These are phyloP conservation scores for Chaetomium cochliodes DNA, from an alignment of 495 filamentous ascomycete species.

Conservation along the genomic window DNA sequence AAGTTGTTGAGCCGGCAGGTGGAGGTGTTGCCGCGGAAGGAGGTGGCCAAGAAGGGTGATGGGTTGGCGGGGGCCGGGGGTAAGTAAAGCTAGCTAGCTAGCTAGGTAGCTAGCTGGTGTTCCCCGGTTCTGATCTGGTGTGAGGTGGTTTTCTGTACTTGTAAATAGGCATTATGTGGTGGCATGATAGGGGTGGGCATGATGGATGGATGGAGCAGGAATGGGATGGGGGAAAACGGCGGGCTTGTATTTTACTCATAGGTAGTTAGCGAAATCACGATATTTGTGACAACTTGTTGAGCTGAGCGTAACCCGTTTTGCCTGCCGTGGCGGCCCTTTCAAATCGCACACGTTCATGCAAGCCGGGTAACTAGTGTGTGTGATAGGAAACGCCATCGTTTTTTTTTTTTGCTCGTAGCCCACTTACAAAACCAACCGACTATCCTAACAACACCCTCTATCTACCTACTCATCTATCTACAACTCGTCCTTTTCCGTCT, in stretches of 20 bases:
- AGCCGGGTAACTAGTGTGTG: too few relatives aligned
- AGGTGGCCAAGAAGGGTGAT: constrained; percentile 47
- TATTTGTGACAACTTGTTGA: too few relatives aligned
- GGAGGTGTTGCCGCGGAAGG: constrained; percentile 57
- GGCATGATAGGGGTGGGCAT: neutral
- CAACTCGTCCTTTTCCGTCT: constrained; percentile 38
- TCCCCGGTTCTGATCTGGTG: neutral
- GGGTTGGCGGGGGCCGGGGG: constrained; percentile 24
- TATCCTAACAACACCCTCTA: neutral
- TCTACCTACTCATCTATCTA: constrained; percentile 18
- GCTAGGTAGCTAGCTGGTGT: neutral
- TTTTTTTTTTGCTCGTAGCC: neutral
- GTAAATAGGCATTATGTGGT: neutral
- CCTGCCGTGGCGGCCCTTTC: too few relatives aligned
- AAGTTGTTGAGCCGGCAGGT: constrained; percentile 71
- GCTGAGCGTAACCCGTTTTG: too few relatives aligned
- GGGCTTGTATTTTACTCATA: neutral
- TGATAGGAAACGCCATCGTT: too few relatives aligned
- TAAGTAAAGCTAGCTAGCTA: neutral
- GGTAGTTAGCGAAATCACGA: neutral
- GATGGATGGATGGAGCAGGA: neutral
- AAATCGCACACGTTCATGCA: too few relatives aligned
- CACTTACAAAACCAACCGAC: neutral
- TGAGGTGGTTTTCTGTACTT: neutral
- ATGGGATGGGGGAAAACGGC: constrained; percentile 2